Evolutionary conservation across 2,329 filamentous ascomycete species (phyloP).

Genomic region (Cadophora gregata): DNA sequence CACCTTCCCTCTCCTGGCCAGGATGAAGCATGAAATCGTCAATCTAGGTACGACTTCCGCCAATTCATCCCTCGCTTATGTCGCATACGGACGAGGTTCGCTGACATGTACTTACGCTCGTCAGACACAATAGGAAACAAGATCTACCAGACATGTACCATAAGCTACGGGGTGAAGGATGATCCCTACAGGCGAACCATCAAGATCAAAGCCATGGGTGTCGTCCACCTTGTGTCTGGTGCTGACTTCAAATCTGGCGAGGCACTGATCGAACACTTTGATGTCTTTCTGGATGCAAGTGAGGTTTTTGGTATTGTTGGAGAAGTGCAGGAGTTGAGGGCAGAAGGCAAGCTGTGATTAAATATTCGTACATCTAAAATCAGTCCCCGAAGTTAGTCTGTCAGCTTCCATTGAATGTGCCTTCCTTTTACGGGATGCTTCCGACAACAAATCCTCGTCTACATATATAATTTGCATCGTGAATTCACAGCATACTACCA

Average conservation of each 20-base stretch:
- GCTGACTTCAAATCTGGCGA: conserved; percentile 17
- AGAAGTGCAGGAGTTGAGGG: conserved; percentile 11
- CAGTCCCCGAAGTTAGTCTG: too few relatives aligned
- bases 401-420: too few relatives aligned
- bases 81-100: too few relatives aligned
- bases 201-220: conserved; percentile 25
- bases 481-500: too few relatives aligned
- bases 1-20: conserved; percentile 19
- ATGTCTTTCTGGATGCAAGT: conserved; percentile 28
- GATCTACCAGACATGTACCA: conserved; percentile 20
- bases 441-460: neutral
- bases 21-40: conserved; percentile 28
- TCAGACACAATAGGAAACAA: neutral
- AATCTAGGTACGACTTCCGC: conserved; percentile 18
- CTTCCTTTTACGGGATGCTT: too few relatives aligned
- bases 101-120: neutral
- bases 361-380: too few relatives aligned
- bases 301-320: conserved; percentile 24
- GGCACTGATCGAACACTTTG: conserved; percentile 15
- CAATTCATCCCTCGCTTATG: neutral
- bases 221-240: conserved; percentile 19
- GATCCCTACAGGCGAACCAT: conserved; percentile 29
- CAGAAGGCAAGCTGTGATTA: neutral
- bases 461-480: neutral
- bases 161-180: conserved; percentile 30